These are phyloP conservation scores for Porcisia hertigi DNA, from an alignment of 208 protist species.

Conservation along the genomic window DNA sequence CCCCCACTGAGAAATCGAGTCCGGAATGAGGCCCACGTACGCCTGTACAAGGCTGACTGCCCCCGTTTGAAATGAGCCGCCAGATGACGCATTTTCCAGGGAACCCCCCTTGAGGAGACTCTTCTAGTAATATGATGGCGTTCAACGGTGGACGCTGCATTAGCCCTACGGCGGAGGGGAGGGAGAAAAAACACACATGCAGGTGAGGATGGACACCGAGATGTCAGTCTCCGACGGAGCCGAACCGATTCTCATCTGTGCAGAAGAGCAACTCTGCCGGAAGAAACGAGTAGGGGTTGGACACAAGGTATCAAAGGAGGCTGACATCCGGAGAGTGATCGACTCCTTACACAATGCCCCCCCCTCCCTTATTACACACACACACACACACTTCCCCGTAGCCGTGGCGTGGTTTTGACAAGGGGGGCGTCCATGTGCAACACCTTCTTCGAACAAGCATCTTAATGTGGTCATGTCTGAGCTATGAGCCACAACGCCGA, in stretches of 20 bases:
- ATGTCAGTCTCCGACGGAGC: conserved; percentile 46
- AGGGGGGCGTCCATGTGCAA: conserved; percentile 88
- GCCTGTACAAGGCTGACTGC: conserved; percentile 53
- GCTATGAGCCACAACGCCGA: conserved; percentile 77
- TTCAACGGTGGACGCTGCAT: conserved; percentile 32
- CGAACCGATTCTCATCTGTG: conserved; percentile 54
- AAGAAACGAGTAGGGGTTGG: conserved; percentile 81
- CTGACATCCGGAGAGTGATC: conserved; percentile 54
- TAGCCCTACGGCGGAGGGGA: conserved; percentile 57
- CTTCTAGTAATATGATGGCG: conserved; percentile 54
- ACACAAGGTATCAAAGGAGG: conserved; percentile 47
- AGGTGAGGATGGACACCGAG: conserved; percentile 78
- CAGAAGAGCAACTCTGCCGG: conserved; percentile 73
- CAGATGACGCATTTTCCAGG: conserved; percentile 44
- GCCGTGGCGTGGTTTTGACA: conserved; percentile 57
- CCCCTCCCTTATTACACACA: background rate
- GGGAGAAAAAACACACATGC: conserved; percentile 58
- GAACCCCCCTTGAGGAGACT: conserved; percentile 54
- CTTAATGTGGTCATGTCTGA: conserved; percentile 78
- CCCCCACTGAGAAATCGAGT: conserved; percentile 1
- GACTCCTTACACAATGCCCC: conserved; percentile 35
- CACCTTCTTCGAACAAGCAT: conserved; percentile 56
- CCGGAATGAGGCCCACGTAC: conserved; percentile 59
- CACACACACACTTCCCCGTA: conserved; percentile 38
- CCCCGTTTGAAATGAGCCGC: conserved; percentile 47